phyloP scores from a whole-genome alignment of 176 grass and related monocot genomes.

The Alopecurus myosuroides region DNA sequence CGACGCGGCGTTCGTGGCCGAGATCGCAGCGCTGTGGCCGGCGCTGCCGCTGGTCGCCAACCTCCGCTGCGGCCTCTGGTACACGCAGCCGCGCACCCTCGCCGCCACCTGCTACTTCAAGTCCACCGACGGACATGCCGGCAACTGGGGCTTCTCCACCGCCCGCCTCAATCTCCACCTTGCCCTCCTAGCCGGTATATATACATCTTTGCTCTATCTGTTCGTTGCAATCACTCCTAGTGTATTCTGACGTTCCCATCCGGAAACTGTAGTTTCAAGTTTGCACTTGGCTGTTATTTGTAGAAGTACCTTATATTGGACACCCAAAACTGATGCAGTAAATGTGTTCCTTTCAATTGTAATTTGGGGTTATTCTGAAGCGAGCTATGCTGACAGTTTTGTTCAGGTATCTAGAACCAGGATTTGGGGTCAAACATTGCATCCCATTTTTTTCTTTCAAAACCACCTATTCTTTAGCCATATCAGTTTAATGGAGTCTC shows the following conservation, averaged over 20 bases:
- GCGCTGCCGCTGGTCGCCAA: conserved; percentile 79
- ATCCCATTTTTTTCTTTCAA: not conserved
- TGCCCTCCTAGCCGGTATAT: conserved; percentile 61
- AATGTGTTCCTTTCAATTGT: not conserved
- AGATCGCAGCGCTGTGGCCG: conserved; percentile 81
- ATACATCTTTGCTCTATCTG: not conserved
- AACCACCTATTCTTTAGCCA: not conserved
- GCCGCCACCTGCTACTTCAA: conserved; percentile 84
- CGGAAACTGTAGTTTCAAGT: not conserved
- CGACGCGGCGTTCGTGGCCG: conserved; percentile 82
- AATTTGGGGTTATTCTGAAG: not conserved
- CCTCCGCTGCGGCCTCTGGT: conserved; percentile 96
- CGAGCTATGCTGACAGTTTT: not conserved
- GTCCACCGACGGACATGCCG: conserved; percentile 86
- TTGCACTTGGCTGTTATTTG: not conserved
- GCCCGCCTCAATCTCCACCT: conserved; percentile 89
- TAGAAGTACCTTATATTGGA: not conserved
- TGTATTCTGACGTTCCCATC: not conserved
- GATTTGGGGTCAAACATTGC: not conserved
- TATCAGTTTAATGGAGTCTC: not conserved
- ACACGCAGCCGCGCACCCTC: conserved; percentile 43
- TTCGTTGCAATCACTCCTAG: not conserved
- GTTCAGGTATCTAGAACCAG: not conserved
- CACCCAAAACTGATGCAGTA: not conserved
- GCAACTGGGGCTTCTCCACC: conserved; percentile 83